Conservation (phyloP, 148 eudicot genomes). For the Rhododendron henanense region DNA sequence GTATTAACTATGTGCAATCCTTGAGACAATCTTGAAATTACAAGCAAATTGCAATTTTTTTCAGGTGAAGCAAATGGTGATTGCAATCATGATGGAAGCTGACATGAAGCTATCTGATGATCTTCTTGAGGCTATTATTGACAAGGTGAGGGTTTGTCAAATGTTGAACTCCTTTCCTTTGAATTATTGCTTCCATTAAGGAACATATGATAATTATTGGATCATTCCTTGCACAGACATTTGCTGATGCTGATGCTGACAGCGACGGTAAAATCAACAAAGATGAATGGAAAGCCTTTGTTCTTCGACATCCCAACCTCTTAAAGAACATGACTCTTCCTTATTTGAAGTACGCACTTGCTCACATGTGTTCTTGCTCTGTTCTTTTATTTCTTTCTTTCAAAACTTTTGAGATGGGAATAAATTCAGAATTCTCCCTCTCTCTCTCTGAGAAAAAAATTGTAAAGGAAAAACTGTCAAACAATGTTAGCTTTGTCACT, state of each 20-base stretch:
- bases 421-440: neutral
- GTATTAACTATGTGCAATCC: neutral
- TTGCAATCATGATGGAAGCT: constrained; percentile 75
- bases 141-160: constrained; percentile 43
- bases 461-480: neutral
- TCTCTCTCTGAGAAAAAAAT: neutral
- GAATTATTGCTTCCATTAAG: neutral
- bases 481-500: neutral
- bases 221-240: constrained; percentile 46
- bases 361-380: neutral
- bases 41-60: constrained; percentile 13
- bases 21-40: neutral
- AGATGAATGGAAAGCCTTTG: constrained; percentile 80
- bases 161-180: neutral
- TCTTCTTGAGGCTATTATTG: constrained; percentile 68
- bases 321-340: constrained; percentile 93
- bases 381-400: neutral
- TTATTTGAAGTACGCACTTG: constrained; percentile 60
- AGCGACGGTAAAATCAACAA: constrained; percentile 71
- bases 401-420: neutral
- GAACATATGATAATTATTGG: neutral
- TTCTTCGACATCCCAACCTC: constrained; percentile 54
- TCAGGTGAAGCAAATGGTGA: constrained; percentile 93
- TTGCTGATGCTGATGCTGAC: constrained; percentile 82
- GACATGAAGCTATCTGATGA: constrained; percentile 72